Percentiles rank a stretch among this genome's conserved stretches.
These are phyloP conservation scores for Calocera viscosa DNA, from an alignment of 768 basidiomycete genomes.

Conservation along the genomic window DNA sequence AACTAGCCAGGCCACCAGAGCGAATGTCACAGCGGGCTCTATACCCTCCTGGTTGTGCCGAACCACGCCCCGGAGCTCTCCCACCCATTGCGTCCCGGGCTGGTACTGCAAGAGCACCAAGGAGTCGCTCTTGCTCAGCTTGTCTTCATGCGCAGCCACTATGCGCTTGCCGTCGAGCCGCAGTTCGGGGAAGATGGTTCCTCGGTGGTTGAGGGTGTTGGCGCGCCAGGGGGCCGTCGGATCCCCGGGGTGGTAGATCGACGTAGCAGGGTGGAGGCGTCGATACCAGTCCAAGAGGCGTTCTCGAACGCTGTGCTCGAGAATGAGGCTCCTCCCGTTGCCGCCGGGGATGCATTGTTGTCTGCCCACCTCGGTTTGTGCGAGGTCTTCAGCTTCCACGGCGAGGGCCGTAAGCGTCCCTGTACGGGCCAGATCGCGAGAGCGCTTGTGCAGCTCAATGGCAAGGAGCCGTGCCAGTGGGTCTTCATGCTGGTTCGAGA, in stretches of 20 bases:
- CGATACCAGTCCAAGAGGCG: neutral
- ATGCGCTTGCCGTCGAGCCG: neutral
- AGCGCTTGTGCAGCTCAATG: neutral
- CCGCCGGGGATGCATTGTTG: neutral
- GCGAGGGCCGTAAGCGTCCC: neutral
- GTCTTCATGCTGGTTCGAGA: neutral
- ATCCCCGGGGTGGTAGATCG: neutral
- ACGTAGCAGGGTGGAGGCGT: neutral
- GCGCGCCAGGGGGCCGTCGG: neutral
- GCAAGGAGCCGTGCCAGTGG: neutral
- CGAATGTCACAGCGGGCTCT: neutral
- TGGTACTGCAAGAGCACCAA: neutral
- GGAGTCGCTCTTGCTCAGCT: neutral
- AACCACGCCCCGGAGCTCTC: neutral
- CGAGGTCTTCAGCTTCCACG: neutral
- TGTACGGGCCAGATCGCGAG: neutral
- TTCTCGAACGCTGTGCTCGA: neutral
- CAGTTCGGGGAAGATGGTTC: neutral
- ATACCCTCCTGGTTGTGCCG: neutral
- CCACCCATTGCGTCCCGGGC: neutral
- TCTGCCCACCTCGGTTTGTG: neutral
- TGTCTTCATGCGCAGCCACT: neutral
- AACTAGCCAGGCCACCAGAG: neutral
- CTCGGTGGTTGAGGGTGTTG: neutral
- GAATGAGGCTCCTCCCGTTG: neutral